Base-by-base conservation (phyloP, 768 basidiomycete species). In the Leccinum subtestaceum region DNA sequence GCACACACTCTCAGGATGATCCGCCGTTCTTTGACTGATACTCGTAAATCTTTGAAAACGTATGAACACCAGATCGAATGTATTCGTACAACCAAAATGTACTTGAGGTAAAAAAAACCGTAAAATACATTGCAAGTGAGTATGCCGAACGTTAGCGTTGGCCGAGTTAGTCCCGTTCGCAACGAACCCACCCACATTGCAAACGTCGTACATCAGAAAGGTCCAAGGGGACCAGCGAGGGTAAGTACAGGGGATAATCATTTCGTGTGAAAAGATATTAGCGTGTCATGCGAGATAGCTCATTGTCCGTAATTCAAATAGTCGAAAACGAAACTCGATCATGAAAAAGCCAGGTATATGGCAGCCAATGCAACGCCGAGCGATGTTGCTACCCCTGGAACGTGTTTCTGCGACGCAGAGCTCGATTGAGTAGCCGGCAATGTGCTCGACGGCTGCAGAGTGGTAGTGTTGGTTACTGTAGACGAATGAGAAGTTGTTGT, bases 401-500 rank as follows among this genome's bases (percentile, higher is more conserved):
- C 49, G 32, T 61, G 65, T 17, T 66, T 71, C 56, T 48, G 51
- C 73, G 67, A 66, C 40, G 73, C 73, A 11, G 69, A 61, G 7
- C 29, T 67, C 4, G 69, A 64, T 38, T 62, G 59, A 11, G 64
- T 31, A 31, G 71, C 34, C 12, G 66, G 51, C 9, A 59, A 32
- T 4, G 63, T 29, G 19, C 29, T 6, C 1, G 63, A 61, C 3
- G 53, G 2, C 7, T 62, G 54, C 19, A n/a, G n/a, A 43, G 49
- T 43, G 2, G 60, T 9, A 43, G 46, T 47, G 2, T 58, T 57
- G 21, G 66, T 56, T 23, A 52, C 53, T 25, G 61, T 46, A 11
- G 60, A 56, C 2, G 62, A 21, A 21, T 21, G 21, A 21, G 21
- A 21, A 21, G 21, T 21, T 21, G 21, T 21, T 21, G 21, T 21